Conservation (phyloP, 305 asterid species). For the Fraxinus xanthoxyloides region DNA sequence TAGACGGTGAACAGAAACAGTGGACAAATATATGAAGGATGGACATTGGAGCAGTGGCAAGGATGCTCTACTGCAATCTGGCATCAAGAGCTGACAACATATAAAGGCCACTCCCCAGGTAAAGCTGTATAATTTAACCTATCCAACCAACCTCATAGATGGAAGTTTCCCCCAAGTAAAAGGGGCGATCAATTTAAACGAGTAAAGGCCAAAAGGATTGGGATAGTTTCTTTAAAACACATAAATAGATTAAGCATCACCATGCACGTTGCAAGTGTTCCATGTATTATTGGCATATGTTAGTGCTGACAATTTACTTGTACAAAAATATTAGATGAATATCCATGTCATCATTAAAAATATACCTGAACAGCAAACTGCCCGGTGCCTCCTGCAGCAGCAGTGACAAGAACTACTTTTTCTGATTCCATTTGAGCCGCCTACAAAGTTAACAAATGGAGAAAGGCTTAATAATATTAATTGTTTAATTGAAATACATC, state of each 20-base stretch:
- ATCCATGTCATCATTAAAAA: constrained; percentile 10
- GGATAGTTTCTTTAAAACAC: neutral
- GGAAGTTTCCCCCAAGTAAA: neutral
- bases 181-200: neutral
- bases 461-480: constrained; percentile 20
- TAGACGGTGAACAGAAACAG: neutral
- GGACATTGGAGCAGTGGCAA: neutral
- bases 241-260: neutral
- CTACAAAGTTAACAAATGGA: constrained; percentile 39
- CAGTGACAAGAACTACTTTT: constrained; percentile 90
- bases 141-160: neutral
- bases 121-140: neutral
- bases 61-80: neutral
- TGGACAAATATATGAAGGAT: neutral
- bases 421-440: constrained; percentile 89
- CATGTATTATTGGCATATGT: neutral
- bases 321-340: constrained; percentile 7
- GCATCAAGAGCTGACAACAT: neutral
- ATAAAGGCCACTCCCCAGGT: neutral
- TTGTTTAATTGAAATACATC: neutral
- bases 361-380: constrained; percentile 99
- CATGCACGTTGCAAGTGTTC: neutral
- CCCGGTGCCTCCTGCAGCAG: constrained; percentile 99
- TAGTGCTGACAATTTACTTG: constrained; percentile 13
- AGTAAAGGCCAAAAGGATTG: neutral